Percentiles rank a stretch among this genome's conserved stretches.
Evolutionary conservation across 2,329 filamentous ascomycete species (phyloP).

Genomic region (Arthrinium puccinioides): DNA sequence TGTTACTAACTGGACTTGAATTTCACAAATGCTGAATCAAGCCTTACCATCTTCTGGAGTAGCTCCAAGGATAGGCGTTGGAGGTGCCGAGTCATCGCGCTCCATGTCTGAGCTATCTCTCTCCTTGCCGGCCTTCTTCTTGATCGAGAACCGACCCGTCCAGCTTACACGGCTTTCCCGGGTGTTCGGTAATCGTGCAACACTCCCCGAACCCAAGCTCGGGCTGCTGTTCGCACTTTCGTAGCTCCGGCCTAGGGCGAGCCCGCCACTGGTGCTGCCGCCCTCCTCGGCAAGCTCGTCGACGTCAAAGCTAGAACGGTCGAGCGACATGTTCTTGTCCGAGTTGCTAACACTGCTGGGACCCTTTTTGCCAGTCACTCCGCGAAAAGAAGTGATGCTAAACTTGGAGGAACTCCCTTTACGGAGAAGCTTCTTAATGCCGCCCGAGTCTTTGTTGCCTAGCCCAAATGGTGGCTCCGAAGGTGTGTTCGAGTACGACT

Average conservation of each 20-base stretch:
- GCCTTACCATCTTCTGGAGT: not conserved
- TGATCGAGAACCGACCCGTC: slow-evolving; percentile 46
- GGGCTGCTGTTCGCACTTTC: slow-evolving; percentile 52
- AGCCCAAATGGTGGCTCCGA: slow-evolving; percentile 41
- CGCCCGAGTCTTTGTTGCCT: slow-evolving; percentile 45
- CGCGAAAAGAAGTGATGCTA: slow-evolving; percentile 46
- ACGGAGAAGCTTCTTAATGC: slow-evolving; percentile 53
- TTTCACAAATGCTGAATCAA: no score
- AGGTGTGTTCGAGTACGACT: slow-evolving; percentile 46
- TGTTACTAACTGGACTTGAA: no score
- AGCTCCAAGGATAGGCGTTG: slow-evolving; percentile 12
- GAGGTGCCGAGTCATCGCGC: slow-evolving; percentile 21
- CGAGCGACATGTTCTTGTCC: slow-evolving; percentile 47
- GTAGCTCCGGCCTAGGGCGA: slow-evolving; percentile 36
- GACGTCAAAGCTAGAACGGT: slow-evolving; percentile 53
- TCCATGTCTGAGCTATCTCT: slow-evolving; percentile 53
- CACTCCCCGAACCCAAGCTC: slow-evolving; percentile 44
- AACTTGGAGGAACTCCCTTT: slow-evolving; percentile 62
- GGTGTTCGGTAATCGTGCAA: slow-evolving; percentile 28
- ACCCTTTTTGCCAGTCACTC: slow-evolving; percentile 52
- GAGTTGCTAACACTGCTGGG: slow-evolving; percentile 49
- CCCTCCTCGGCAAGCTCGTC: slow-evolving; percentile 43
- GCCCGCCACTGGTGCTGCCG: slow-evolving; percentile 7
- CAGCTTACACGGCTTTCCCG: slow-evolving; percentile 44
- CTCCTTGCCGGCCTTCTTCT: slow-evolving; percentile 49